phyloP scores from a whole-genome alignment of 495 filamentous ascomycete genomes.

The Aspergillus cavernicola region DNA sequence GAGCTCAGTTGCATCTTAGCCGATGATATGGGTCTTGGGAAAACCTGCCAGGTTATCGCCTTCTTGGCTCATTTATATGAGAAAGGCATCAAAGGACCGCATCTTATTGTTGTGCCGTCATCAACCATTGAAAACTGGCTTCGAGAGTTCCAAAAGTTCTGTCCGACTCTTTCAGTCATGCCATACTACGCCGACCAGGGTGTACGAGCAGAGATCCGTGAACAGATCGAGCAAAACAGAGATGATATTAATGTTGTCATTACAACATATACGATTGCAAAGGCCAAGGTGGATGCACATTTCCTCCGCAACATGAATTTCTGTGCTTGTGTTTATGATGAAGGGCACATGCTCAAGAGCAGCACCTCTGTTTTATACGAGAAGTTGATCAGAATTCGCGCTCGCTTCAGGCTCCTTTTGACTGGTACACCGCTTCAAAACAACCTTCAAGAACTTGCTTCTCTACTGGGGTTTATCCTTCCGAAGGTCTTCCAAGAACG shows the following conservation, averaged over 20 bases:
- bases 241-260: conserved; percentile 77
- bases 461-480: conserved; percentile 86
- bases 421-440: conserved; percentile 96
- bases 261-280: conserved; percentile 81
- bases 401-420: conserved; percentile 76
- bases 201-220: conserved; percentile 62
- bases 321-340: conserved; percentile 79
- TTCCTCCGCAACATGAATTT: conserved; percentile 64
- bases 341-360: conserved; percentile 90
- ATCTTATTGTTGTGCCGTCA: conserved; percentile 84
- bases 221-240: conserved; percentile 57
- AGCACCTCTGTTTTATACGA: conserved; percentile 74
- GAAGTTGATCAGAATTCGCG: conserved; percentile 70
- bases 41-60: conserved; percentile 94
- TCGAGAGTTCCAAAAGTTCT: conserved; percentile 84
- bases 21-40: conserved; percentile 97
- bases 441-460: conserved; percentile 86
- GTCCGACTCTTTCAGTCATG: conserved; percentile 67
- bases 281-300: conserved; percentile 58
- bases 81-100: conserved; percentile 65
- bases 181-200: conserved; percentile 74
- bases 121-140: conserved; percentile 96
- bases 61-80: conserved; percentile 81
- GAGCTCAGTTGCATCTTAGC: conserved; percentile 83
- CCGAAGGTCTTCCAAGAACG: conserved; percentile 73